Evolutionary conservation across 495 filamentous ascomycete genomes (phyloP).

Genomic region (Xylaria nigripes): DNA sequence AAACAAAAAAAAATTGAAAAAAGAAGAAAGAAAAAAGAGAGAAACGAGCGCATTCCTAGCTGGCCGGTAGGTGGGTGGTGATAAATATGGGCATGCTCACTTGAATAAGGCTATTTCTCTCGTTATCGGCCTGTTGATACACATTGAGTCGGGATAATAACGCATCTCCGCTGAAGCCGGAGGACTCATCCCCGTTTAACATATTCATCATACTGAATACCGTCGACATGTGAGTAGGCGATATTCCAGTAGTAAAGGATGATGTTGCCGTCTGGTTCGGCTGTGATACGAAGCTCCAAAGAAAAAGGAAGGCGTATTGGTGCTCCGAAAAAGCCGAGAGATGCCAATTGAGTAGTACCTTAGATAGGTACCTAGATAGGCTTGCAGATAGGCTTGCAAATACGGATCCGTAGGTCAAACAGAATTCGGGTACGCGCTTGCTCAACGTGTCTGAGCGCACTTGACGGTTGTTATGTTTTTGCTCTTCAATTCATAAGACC

Average conservation of each 20-base stretch:
- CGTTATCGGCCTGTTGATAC: slow-evolving; percentile 6
- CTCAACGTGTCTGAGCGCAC: background rate
- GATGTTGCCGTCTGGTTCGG: background rate
- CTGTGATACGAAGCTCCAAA: background rate
- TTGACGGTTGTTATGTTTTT: background rate
- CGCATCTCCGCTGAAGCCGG: background rate
- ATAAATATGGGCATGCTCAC: background rate
- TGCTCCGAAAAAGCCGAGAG: background rate
- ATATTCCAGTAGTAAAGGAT: background rate
- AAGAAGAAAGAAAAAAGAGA: too few relatives aligned
- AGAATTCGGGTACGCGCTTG: background rate
- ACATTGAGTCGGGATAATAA: background rate
- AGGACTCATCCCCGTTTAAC: slow-evolving; percentile 2
- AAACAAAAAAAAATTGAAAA: too few relatives aligned
- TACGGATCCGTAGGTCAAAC: too few relatives aligned
- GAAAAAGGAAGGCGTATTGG: background rate
- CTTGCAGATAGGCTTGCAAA: background rate
- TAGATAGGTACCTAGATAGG: background rate
- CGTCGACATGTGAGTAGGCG: slow-evolving; percentile 4
- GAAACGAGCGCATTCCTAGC: background rate
- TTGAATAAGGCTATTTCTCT: slow-evolving; percentile 8
- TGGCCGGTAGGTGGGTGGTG: background rate
- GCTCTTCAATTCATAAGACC: background rate
- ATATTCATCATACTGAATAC: background rate
- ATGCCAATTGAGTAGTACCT: background rate